Percentiles rank a stretch among this genome's conserved stretches.
Conservation (phyloP, 2,329 filamentous ascomycete genomes). For the Neofusicoccum umdonicola region DNA sequence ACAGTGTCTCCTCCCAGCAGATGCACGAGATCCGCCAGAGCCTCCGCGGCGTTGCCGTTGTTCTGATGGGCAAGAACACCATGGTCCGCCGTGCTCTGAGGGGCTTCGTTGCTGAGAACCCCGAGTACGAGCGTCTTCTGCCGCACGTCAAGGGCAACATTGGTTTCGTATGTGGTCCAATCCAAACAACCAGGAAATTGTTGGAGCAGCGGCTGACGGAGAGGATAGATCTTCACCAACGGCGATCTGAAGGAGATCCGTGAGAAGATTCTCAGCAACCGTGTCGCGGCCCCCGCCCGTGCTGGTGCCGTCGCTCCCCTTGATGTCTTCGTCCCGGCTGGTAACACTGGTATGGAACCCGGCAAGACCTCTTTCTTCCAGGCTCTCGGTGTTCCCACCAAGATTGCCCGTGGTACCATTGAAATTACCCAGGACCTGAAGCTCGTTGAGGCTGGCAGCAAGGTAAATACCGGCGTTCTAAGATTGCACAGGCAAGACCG, state of each 20-base stretch:
- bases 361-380: conserved; percentile 99
- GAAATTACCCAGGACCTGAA: conserved; percentile 98
- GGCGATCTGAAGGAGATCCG: conserved; percentile 85
- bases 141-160: conserved; percentile 77
- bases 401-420: conserved; percentile 99
- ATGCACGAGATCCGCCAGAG: conserved; percentile 99
- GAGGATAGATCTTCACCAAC: conserved; percentile 95
- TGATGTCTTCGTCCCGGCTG: conserved; percentile 93
- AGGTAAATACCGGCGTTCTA: conserved; percentile 44
- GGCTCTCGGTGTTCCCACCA: conserved; percentile 99
- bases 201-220: neutral
- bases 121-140: conserved; percentile 97
- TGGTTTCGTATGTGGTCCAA: conserved; percentile 19
- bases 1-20: conserved; percentile 99
- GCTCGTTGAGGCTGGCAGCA: conserved; percentile 87
- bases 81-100: conserved; percentile 98
- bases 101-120: conserved; percentile 84
- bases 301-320: conserved; percentile 91
- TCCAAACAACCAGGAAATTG: neutral
- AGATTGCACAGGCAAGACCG: too few relatives aligned
- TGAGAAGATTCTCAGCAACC: conserved; percentile 93
- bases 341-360: conserved; percentile 99
- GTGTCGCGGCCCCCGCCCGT: conserved; percentile 95
- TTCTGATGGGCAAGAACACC: conserved; percentile 99
- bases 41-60: conserved; percentile 87